Base-by-base conservation (phyloP, 176 grass and related monocot species). In the Microstegium vimineum region DNA sequence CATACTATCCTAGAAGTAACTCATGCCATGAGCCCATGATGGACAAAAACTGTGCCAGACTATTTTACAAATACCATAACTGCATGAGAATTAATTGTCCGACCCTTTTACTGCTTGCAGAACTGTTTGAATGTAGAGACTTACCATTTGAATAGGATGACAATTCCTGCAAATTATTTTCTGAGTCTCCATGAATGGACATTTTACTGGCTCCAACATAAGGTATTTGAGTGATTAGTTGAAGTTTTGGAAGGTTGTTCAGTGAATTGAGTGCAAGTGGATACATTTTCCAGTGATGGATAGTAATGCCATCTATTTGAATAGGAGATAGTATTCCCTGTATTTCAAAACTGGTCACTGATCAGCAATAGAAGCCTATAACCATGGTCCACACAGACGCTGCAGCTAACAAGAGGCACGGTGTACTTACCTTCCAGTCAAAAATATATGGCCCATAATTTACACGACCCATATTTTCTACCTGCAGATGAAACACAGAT, bases 261-360 rank as follows among this genome's bases (percentile, higher is more conserved):
- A 86, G 46, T 66, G 71, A 54, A 87, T 80, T 74, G 45, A 98
- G 81, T 75, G 86, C 73, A 68, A 98, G 65, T 6, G 88, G 95
- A 84, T 82, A 80, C 90, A 93, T 88, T 87, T 83, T 93, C 95
- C 95, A 98, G 25, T 85, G 75, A 72, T 9, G 28, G 87, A 98
- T 74, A 76, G 62, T 83, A 80, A 87, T 40, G 27, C 84, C 86
- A 81, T 95, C 86, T 37, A 98, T 54, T 73, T 81, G 69, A 75
- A 95, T 87, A 80, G 88, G 40, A 86, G 95, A 98, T 78, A 98
- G 78, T 91, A 98, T 93, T 69, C 95, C 95, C 95, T 98, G 84
- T 65, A 62, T 75, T 82, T 61, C 16, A 20, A 46, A 86, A 78
- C 3, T 41, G 28, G 14, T 36, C 28, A 73, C 18, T 7, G 34